Base-by-base conservation (phyloP, 192 early-diverging fungal species). In the Borealophlyctis nickersoniae region DNA sequence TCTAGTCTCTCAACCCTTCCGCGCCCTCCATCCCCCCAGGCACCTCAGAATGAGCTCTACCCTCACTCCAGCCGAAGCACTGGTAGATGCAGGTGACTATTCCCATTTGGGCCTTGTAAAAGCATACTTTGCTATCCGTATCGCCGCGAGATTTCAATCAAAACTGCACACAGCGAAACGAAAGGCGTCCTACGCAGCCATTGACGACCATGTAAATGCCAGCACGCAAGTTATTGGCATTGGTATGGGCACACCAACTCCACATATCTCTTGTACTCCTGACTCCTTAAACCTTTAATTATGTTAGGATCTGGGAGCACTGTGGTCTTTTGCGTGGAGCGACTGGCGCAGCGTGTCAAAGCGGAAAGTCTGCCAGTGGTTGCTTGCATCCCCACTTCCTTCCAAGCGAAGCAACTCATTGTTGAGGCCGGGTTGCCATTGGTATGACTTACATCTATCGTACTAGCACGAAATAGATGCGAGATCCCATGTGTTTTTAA, bases 331-430 rank as follows among this genome's bases (percentile, higher is more conserved):
- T 91, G 88, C 52, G 86, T 93, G 16, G 86, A 91, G 36, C 87
- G 91, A 30, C 83, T 97, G 51, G 65, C 85, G 0, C 85, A 92
- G 66, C 73, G 84, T n/a, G 68, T 80, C 36, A 86, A 87, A 48
- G 62, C 63, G 58, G 71, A 84, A 56, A 54, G 66, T 45, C 80
- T 85, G 16, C 72, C 87, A 56, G 80, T 92, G 30, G 56, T 57
- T 4, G 86, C 92, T 2, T 98, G 90, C 73, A 78, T 98, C 30
- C 93, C 95, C 2, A 95, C 95, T 16, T 89, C 87, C 52, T 98
- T 95, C 80, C 95, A 98, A 80, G 88, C 91, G 27, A 87, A 84
- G 57, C 81, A 91, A 55, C 80, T 96, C 4, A 90, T 96, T 59
- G 48, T 89, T 16, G 88, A 92, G 30, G 86, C 87, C 51, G 93